A percentile compares a stretch with the other conserved stretches of the same genome.
Evolutionary conservation across 1,139 yeast species (phyloP).

Genomic region (Casaregolazyma lundiana): DNA sequence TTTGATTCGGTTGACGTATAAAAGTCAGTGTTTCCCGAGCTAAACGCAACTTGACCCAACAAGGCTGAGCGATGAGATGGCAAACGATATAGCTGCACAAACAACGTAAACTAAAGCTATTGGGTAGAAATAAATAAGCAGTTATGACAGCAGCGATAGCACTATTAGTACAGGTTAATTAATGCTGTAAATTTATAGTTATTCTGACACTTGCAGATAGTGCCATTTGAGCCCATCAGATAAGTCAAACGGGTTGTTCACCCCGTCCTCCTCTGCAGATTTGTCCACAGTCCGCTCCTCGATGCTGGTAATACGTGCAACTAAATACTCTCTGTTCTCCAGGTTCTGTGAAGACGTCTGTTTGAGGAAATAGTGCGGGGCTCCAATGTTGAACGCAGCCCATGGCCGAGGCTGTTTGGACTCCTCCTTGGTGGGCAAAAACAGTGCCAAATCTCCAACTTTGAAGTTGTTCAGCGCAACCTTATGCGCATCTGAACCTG

Average conservation of each 20-base stretch:
- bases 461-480: conserved; percentile 61
- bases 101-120: no score
- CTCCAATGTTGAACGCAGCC: conserved; percentile 83
- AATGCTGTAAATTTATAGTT: no score
- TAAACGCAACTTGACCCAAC: not conserved
- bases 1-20: not conserved
- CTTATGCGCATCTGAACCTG: conserved; percentile 42
- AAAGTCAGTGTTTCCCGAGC: not conserved
- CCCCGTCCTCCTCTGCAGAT: conserved; percentile 20
- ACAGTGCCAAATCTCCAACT: conserved; percentile 70
- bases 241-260: conserved; percentile 46
- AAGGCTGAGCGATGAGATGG: no score
- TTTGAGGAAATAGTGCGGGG: conserved; percentile 69
- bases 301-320: conserved; percentile 54
- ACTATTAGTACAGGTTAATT: no score
- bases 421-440: conserved; percentile 66
- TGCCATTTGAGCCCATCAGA: conserved; percentile 42
- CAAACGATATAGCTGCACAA: no score
- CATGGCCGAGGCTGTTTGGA: conserved; percentile 44
- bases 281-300: conserved; percentile 39
- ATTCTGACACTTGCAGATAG: conserved; percentile 23
- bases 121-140: no score
- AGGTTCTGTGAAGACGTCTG: conserved; percentile 33
- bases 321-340: conserved; percentile 60
- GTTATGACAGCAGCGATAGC: no score